Evolutionary conservation across 2,329 filamentous ascomycete species (phyloP).

Genomic region (Paecilomyces variotii): DNA sequence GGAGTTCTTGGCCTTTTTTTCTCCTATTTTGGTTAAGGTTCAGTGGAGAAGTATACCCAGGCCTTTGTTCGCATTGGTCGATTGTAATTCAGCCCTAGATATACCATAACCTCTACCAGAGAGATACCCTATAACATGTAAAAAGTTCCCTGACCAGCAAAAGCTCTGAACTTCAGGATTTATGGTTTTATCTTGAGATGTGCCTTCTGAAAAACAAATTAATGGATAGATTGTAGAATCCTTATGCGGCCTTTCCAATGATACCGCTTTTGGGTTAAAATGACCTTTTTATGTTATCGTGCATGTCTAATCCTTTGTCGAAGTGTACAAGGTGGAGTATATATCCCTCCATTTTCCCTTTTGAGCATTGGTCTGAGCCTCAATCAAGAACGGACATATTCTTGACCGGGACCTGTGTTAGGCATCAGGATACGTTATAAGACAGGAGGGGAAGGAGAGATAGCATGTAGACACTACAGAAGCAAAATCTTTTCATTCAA

Average conservation of each 20-base stretch:
- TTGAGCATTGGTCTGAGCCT: background rate
- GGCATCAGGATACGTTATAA: background rate
- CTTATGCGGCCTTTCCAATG: background rate
- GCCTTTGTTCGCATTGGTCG: background rate
- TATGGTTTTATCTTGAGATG: background rate
- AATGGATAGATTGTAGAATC: background rate
- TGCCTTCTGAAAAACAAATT: background rate
- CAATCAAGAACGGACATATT: background rate
- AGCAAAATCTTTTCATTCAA: background rate
- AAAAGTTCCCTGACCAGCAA: background rate
- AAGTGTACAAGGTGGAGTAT: background rate
- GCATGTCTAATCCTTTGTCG: background rate
- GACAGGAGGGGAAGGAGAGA: background rate
- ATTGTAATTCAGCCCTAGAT: background rate
- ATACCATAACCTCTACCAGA: background rate
- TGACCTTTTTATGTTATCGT: background rate
- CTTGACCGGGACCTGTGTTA: background rate
- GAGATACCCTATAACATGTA: background rate
- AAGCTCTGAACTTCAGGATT: background rate
- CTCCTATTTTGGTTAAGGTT: background rate
- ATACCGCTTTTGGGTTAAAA: background rate
- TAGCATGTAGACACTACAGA: background rate
- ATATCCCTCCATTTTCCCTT: background rate
- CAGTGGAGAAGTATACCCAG: background rate
- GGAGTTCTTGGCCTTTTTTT: background rate